Base-by-base conservation (phyloP, 352 stramenopile species). In the Globisporangium polare region DNA sequence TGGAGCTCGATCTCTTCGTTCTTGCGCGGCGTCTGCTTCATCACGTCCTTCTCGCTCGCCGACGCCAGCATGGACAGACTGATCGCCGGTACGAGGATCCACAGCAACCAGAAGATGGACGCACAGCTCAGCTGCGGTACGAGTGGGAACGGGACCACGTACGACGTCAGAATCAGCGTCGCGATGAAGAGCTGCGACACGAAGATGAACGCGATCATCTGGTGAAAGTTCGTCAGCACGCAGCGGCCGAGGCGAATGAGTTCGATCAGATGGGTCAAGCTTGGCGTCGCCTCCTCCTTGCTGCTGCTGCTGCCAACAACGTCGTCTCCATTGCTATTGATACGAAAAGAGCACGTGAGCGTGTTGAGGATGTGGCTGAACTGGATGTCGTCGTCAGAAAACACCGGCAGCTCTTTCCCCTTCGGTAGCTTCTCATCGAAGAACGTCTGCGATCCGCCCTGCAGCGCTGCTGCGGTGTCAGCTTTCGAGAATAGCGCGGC, bases 311-410 rank as follows among this genome's bases (percentile, higher is more conserved):
- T 31, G 4, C 18, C 24, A 10, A 9, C 1, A 8, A 17, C 31
- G 26, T 75, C 63, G 9, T 71, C 67, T 24, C 41, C 51, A 33
- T 42, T 53, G 42, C 53, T 83, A 24, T 80, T 74, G 20, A 90
- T 64, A n/a, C 78, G 78, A 35, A 95, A 92, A 8, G 81, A 78
- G 65, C 86, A 95, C 8, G 82, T 71, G 22, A 95, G 58, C 0
- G 86, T 94, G 68, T 93, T 93, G 29, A 95, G 66, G n/a, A 91
- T 77, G 58, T 92, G 79, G 52, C 86, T 94, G 45, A 95, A 83
- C 45, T 90, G 73, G 51, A 90, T 72, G 60, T 95, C 86, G 8
- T 91, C 82, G 29, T 89, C 68, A 1, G 78, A 83, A 29, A 89
- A 80, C 31, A 87, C 73, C n/a, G 83, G 73, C 2, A 89, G 56